A percentile compares a stretch with the other conserved stretches of the same genome.
Conservation (phyloP, 2,329 filamentous ascomycete genomes). For the Aspergillus tamarii region DNA sequence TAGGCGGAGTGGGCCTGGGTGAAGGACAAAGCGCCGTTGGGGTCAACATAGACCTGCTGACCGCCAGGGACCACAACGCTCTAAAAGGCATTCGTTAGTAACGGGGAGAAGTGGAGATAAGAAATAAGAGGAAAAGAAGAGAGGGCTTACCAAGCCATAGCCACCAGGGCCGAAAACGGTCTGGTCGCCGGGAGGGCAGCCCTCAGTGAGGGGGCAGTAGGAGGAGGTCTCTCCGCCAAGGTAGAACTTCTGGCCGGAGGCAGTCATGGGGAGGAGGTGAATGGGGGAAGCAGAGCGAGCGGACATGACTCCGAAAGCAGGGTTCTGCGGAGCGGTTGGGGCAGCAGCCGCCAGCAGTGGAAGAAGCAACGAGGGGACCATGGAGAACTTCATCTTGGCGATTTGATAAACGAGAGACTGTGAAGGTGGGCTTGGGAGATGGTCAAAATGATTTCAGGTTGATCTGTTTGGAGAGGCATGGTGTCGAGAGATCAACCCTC, state of each 20-base stretch:
- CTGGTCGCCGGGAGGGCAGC: conserved; percentile 52
- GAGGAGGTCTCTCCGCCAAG: conserved; percentile 51
- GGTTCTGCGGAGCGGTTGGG: conserved; percentile 18
- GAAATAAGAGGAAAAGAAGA: background rate
- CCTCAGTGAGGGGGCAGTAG: conserved; percentile 51
- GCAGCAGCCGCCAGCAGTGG: conserved; percentile 33
- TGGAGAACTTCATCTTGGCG: conserved; percentile 31
- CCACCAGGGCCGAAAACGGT: conserved; percentile 52
- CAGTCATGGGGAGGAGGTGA: conserved; percentile 52
- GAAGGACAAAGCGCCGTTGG: conserved; percentile 60
- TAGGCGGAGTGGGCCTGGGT: conserved; percentile 59
- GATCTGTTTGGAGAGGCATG: background rate
- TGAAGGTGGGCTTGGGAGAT: background rate
- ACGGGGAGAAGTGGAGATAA: background rate
- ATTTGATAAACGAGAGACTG: background rate
- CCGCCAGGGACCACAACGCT: conserved; percentile 64
- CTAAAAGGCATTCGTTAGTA: conserved; percentile 27
- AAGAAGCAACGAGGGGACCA: conserved; percentile 27
- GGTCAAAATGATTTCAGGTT: background rate
- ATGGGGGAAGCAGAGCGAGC: conserved; percentile 53
- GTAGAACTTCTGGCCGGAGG: conserved; percentile 54
- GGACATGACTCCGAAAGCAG: conserved; percentile 49
- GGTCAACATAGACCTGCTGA: conserved; percentile 62
- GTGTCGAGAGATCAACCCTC: background rate
- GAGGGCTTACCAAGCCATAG: conserved; percentile 35